Conservation (phyloP, 805 yeast genomes). For the Candida silvatica region DNA sequence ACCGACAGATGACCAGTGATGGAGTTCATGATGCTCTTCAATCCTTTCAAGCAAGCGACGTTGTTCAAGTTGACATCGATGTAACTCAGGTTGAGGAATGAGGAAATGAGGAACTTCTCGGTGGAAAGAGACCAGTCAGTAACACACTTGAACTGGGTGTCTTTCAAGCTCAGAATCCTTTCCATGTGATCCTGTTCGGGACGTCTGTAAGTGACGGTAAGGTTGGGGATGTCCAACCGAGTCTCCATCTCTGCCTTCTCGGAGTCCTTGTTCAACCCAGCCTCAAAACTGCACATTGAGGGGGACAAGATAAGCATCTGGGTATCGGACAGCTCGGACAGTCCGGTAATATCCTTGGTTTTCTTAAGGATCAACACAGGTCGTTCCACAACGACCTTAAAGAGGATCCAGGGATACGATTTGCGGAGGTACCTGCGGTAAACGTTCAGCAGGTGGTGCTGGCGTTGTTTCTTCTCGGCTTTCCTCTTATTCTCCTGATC, state of each 20-base stretch:
- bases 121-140: not conserved
- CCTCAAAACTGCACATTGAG: conserved; percentile 15
- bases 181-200: conserved; percentile 5
- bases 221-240: conserved; percentile 15
- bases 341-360: conserved; percentile 5
- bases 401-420: conserved; percentile 13
- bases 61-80: not conserved
- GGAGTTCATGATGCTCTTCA: not conserved
- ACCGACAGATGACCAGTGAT: not conserved
- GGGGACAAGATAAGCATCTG: conserved; percentile 15
- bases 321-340: not conserved
- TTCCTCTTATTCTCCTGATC: not conserved
- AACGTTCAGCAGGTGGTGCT: not conserved
- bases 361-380: conserved; percentile 20
- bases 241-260: conserved; percentile 6
- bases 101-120: not conserved
- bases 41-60: not conserved
- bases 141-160: conserved; percentile 10
- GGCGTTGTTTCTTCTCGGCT: too few species aligned
- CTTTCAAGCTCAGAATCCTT: conserved; percentile 6
- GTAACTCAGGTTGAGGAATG: not conserved
- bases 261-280: conserved; percentile 5
- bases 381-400: conserved; percentile 19
- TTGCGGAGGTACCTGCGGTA: conserved; percentile 1
- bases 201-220: conserved; percentile 12